Percentiles rank a stretch among this genome's conserved stretches.
These are phyloP conservation scores for Ustilago shanxiensis DNA, from an alignment of 1,284 basidiomycete species.

Conservation along the genomic window DNA sequence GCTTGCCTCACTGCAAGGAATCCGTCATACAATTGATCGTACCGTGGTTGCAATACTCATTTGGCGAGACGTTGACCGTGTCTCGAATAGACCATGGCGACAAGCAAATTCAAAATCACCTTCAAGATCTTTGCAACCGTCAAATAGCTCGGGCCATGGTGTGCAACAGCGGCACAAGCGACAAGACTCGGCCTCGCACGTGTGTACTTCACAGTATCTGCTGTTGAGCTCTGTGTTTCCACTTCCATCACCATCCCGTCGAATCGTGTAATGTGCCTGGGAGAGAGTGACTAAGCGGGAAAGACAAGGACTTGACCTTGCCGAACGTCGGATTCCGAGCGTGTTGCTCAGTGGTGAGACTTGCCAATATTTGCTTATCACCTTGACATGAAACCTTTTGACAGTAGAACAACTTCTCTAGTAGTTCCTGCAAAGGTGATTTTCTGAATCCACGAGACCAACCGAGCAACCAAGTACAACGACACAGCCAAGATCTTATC, in stretches of 20 bases:
- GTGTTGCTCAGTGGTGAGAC: slow-evolving; percentile 7
- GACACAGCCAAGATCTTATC: too few relatives aligned
- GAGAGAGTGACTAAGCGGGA: too few relatives aligned
- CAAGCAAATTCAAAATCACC: not conserved
- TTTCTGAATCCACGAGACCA: not conserved
- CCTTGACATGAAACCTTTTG: not conserved
- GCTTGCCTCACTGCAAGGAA: too few relatives aligned
- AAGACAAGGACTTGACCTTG: too few relatives aligned
- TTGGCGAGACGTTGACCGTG: slow-evolving; percentile 2
- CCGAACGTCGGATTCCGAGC: slow-evolving; percentile 10
- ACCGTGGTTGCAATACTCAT: too few relatives aligned
- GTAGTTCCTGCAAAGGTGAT: not conserved
- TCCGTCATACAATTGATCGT: too few relatives aligned
- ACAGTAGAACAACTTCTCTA: not conserved
- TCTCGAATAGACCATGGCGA: not conserved
- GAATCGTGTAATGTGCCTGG: not conserved
- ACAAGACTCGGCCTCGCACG: not conserved
- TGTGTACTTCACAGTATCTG: not conserved
- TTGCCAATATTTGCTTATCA: not conserved
- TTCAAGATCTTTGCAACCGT: not conserved
- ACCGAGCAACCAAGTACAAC: too few relatives aligned
- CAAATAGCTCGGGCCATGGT: not conserved
- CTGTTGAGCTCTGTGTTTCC: not conserved
- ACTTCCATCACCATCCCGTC: not conserved
- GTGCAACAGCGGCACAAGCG: not conserved